These are phyloP conservation scores for Gonium pectorale DNA, from an alignment of 139 green algal species.

Conservation along the genomic window DNA sequence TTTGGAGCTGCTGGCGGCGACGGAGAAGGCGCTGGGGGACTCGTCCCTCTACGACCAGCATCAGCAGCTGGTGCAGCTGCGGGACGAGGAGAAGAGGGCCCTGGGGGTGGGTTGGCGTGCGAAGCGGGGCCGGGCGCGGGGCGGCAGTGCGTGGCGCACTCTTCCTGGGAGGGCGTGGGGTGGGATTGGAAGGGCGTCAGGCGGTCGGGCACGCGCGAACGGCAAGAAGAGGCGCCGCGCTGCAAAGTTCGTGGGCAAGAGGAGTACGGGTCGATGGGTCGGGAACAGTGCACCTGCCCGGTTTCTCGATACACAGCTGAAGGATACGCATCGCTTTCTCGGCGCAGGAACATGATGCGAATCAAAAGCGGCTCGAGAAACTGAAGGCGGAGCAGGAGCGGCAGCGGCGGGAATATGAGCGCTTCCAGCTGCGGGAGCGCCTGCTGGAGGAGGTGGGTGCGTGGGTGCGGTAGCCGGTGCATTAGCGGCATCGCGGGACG, in stretches of 20 bases:
- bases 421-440: constrained; percentile 54
- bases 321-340: too few relatives aligned
- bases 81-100: constrained; percentile 46
- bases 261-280: too few relatives aligned
- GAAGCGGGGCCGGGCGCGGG: too few relatives aligned
- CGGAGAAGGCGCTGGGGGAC: constrained; percentile 91
- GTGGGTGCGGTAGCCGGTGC: background rate
- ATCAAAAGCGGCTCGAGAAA: constrained; percentile 40
- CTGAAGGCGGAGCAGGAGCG: constrained; percentile 63
- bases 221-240: too few relatives aligned
- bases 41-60: constrained; percentile 81
- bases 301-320: too few relatives aligned
- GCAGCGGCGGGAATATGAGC: constrained; percentile 81
- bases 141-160: too few relatives aligned
- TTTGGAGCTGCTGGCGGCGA: constrained; percentile 88
- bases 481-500: too few relatives aligned
- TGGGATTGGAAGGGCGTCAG: background rate
- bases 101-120: constrained; percentile 24
- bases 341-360: too few relatives aligned
- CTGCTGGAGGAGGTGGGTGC: constrained; percentile 53
- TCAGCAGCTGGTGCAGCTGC: constrained; percentile 67
- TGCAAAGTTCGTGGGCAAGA: too few relatives aligned
- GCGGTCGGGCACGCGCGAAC: too few relatives aligned
- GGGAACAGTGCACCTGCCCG: too few relatives aligned
- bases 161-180: too few relatives aligned